These are phyloP conservation scores for Usnea hakonensis DNA, from an alignment of 495 filamentous ascomycete genomes.

Conservation along the genomic window DNA sequence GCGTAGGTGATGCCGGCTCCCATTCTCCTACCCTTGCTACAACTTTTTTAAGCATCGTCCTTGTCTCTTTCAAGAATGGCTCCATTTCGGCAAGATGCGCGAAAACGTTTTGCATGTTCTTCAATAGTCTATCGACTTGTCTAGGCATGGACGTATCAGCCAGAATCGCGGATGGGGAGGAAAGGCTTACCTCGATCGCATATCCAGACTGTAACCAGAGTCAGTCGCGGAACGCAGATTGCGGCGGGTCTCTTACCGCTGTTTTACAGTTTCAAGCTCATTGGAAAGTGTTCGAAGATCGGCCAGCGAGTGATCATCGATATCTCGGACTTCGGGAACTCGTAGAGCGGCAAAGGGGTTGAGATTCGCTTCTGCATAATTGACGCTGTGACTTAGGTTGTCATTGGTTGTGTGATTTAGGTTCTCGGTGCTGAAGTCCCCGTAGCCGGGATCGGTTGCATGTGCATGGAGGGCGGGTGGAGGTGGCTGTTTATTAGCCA, in stretches of 20 bases:
- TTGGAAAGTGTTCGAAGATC: neutral
- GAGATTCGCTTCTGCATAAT: neutral
- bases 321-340: neutral
- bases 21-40: neutral
- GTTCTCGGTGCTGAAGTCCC: neutral
- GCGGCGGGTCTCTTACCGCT: neutral
- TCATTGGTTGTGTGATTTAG: neutral
- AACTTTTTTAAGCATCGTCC: neutral
- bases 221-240: neutral
- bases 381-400: neutral
- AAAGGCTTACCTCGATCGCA: neutral
- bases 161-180: neutral
- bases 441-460: neutral
- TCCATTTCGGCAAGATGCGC: neutral
- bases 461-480: neutral
- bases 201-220: neutral
- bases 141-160: neutral
- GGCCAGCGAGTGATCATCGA: neutral
- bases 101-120: neutral
- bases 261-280: neutral
- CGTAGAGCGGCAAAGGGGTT: neutral
- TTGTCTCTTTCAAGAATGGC: neutral
- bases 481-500: neutral
- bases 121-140: neutral
- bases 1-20: neutral